These are phyloP conservation scores for Neophaeococcomyces mojaviensis DNA, from an alignment of 2,329 filamentous ascomycete species.

Conservation along the genomic window DNA sequence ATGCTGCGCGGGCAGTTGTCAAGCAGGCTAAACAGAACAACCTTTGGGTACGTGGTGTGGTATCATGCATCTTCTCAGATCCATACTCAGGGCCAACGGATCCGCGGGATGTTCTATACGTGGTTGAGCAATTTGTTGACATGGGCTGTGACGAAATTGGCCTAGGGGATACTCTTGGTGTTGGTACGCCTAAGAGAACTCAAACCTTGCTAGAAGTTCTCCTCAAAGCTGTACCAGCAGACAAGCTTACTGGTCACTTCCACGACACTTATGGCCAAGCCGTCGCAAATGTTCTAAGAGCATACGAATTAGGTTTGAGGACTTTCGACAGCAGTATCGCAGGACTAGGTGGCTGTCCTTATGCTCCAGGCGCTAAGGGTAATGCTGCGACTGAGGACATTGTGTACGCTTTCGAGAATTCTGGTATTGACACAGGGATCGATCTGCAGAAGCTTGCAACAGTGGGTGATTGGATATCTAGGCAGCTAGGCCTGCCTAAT, in stretches of 20 bases:
- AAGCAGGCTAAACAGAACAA: constrained; percentile 24
- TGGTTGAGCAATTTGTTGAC: constrained; percentile 58
- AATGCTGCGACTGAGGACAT: constrained; percentile 82
- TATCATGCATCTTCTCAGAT: constrained; percentile 37
- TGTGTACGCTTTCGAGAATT: constrained; percentile 55
- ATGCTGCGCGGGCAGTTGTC: constrained; percentile 28
- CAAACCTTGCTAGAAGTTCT: constrained; percentile 29
- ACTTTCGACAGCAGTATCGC: constrained; percentile 75
- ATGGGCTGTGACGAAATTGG: constrained; percentile 89
- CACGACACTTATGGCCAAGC: constrained; percentile 85
- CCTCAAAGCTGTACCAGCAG: constrained; percentile 52
- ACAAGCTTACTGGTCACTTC: constrained; percentile 74
- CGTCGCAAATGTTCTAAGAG: constrained; percentile 71
- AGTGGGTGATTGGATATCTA: constrained; percentile 65
- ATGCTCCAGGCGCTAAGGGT: constrained; percentile 75
- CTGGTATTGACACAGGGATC: constrained; percentile 48
- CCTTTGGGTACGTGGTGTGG: constrained; percentile 31
- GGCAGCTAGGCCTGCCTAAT: constrained; percentile 55
- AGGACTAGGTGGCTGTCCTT: constrained; percentile 77
- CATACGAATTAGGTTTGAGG: constrained; percentile 67
- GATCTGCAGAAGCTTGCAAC: constrained; percentile 51
- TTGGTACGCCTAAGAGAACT: constrained; percentile 56
- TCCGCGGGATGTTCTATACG: constrained; percentile 43
- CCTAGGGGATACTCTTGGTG: constrained; percentile 82
- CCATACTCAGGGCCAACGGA: constrained; percentile 48